Percentiles rank a stretch among this genome's conserved stretches.
phyloP scores from a whole-genome alignment of 257 asterid genomes.

The Solanum lycopersicoides region DNA sequence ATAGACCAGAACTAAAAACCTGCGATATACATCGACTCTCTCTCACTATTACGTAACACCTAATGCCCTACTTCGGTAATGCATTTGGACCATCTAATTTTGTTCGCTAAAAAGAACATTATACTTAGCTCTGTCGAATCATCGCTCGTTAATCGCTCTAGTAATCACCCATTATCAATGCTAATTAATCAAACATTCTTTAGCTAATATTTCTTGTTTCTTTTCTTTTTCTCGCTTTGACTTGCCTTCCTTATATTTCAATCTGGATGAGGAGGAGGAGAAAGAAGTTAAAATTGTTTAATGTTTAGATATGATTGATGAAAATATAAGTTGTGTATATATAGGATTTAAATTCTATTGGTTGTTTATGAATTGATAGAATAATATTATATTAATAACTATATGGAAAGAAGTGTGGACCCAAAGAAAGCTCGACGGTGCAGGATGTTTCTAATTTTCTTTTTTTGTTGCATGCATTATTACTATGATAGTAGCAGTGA shows the following conservation, averaged over 20 bases:
- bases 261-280: background rate
- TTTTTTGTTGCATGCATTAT: background rate
- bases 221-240: background rate
- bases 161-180: background rate
- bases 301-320: background rate
- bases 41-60: too few species aligned
- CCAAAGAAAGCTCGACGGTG: background rate
- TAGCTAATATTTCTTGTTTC: background rate
- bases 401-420: background rate
- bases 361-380: background rate
- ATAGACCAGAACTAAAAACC: too few species aligned
- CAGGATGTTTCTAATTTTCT: background rate
- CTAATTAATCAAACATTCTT: background rate
- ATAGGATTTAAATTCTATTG: background rate
- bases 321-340: background rate
- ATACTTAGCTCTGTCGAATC: too few species aligned
- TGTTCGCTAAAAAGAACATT: too few species aligned
- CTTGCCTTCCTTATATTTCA: background rate
- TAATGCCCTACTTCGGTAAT: too few species aligned
- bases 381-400: background rate
- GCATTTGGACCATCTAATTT: too few species aligned
- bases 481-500: background rate
- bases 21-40: too few species aligned
- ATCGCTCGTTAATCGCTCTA: too few species aligned
- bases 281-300: background rate